Evolutionary conservation across 129 eudicot genomes (phyloP).

Genomic region (Heracleum sosnowskyi): DNA sequence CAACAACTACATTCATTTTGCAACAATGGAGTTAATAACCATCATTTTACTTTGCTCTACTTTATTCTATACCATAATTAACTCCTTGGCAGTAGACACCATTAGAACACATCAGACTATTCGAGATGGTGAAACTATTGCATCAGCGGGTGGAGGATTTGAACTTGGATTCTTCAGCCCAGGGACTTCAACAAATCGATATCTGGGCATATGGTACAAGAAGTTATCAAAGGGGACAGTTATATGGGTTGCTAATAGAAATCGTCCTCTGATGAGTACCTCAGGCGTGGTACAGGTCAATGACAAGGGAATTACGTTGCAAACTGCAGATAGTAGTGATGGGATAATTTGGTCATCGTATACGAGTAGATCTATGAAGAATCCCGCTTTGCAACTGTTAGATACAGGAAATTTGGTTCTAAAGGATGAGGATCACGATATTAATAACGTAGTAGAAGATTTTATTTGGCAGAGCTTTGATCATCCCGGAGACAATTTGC

Average conservation of each 20-base stretch:
- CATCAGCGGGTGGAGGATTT: neutral
- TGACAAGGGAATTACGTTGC: neutral
- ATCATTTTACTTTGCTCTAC: neutral
- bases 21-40: neutral
- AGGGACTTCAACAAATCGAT: neutral
- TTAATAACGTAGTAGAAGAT: neutral
- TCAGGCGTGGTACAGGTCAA: neutral
- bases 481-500: slow-evolving; percentile 3
- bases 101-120: neutral
- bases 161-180: neutral
- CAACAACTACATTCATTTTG: too few species aligned
- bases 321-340: neutral
- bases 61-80: neutral
- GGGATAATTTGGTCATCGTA: neutral
- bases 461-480: slow-evolving; percentile 22
- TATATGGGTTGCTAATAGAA: slow-evolving; percentile 3
- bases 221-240: neutral
- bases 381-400: neutral
- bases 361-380: neutral
- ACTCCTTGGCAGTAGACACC: neutral
- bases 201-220: neutral
- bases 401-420: slow-evolving; percentile 17
- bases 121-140: neutral
- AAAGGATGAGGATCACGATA: neutral
- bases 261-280: neutral